phyloP scores from a whole-genome alignment of 345 rosid genomes.

The Firmiana major region DNA sequence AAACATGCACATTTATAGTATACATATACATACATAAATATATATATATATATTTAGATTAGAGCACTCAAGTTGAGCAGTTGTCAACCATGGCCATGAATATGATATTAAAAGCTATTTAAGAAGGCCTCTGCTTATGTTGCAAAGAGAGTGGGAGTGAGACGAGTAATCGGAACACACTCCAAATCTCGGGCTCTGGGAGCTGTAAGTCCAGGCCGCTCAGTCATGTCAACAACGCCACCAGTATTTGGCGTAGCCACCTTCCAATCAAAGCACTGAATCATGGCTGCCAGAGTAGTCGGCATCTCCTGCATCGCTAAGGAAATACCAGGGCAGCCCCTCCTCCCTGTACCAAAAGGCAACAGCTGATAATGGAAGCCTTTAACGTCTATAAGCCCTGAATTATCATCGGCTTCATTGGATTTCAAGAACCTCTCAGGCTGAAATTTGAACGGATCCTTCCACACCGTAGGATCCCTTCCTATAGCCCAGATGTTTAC shows the following conservation, averaged over 20 bases:
- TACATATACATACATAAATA: too few relatives aligned
- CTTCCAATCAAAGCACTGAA: conserved; percentile 47
- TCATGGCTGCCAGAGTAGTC: conserved; percentile 22
- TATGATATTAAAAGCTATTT: too few relatives aligned
- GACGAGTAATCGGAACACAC: conserved; percentile 28
- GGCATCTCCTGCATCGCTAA: conserved; percentile 40
- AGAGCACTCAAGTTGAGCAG: too few relatives aligned
- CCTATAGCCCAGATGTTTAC: conserved; percentile 43
- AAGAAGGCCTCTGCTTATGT: too few relatives aligned
- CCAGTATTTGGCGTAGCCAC: not conserved
- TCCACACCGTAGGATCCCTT: conserved; percentile 40
- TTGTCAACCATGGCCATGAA: too few relatives aligned
- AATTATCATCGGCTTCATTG: too few relatives aligned
- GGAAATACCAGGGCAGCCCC: conserved; percentile 47
- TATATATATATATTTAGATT: too few relatives aligned
- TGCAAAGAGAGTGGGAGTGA: not conserved
- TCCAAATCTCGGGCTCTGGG: conserved; percentile 37
- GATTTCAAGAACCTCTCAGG: conserved; percentile 37
- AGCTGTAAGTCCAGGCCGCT: conserved; percentile 39
- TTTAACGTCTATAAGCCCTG: conserved; percentile 22
- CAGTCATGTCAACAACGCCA: conserved; percentile 28
- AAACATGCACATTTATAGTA: too few relatives aligned
- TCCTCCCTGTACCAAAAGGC: conserved; percentile 48
- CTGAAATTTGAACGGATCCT: conserved; percentile 28
- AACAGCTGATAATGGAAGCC: conserved; percentile 37